These are phyloP conservation scores for Cordyceps javanica DNA, from an alignment of 2,329 filamentous ascomycete species.

Conservation along the genomic window DNA sequence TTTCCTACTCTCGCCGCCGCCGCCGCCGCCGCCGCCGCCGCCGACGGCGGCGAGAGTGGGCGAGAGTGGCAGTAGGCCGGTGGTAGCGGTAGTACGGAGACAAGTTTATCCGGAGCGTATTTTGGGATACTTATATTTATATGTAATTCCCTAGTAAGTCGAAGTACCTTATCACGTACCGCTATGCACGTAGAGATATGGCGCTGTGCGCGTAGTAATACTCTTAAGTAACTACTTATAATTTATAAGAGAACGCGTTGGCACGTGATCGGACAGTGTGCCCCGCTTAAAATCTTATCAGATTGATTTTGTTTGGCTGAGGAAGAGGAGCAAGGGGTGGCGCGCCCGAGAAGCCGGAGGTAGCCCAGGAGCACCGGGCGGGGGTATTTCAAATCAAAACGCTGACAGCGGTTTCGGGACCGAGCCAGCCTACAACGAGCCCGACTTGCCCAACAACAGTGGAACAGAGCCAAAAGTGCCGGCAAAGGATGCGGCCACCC, in stretches of 20 bases:
- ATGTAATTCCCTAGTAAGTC: too few species aligned
- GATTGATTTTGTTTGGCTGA: slow-evolving; percentile 14
- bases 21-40: too few species aligned
- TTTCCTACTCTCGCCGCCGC: too few species aligned
- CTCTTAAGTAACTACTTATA: too few species aligned
- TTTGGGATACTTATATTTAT: too few species aligned
- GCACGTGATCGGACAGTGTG: slow-evolving; percentile 10
- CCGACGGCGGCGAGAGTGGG: too few species aligned
- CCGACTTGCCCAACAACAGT: not conserved
- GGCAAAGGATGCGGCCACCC: not conserved
- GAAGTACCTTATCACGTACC: too few species aligned
- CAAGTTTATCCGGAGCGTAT: too few species aligned
- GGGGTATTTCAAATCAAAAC: slow-evolving; percentile 12
- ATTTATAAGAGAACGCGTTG: slow-evolving; percentile 10
- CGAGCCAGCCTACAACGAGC: not conserved
- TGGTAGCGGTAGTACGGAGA: too few species aligned
- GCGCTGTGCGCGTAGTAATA: too few species aligned
- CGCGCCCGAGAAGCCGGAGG: not conserved
- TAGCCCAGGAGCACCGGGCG: not conserved
- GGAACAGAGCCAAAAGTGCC: not conserved
- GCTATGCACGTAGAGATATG: too few species aligned
- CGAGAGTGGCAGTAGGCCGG: too few species aligned
- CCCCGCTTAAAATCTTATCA: slow-evolving; percentile 13
- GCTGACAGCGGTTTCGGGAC: slow-evolving; percentile 3
- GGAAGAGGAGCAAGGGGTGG: not conserved